These are phyloP conservation scores for Fusarium brevicatenulatum DNA, from an alignment of 2,329 filamentous ascomycete species.

Conservation along the genomic window DNA sequence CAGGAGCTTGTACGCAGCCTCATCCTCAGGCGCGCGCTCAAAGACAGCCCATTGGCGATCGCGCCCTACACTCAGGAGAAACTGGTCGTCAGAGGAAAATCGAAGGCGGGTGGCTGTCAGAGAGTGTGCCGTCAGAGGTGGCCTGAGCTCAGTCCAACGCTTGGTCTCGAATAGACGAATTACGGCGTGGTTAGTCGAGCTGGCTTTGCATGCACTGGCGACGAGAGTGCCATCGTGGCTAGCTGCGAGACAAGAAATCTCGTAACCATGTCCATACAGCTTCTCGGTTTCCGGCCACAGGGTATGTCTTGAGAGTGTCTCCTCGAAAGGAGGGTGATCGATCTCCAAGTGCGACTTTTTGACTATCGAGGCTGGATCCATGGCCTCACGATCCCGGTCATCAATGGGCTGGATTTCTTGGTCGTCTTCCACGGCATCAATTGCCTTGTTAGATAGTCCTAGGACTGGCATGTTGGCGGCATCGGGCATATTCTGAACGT, in stretches of 20 bases:
- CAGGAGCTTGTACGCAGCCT: conserved; percentile 64
- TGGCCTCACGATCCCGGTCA: conserved; percentile 62
- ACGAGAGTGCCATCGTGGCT: conserved; percentile 79
- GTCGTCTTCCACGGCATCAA: conserved; percentile 67
- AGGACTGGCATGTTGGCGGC: conserved; percentile 95
- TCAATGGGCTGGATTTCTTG: conserved; percentile 57
- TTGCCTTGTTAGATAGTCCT: conserved; percentile 94
- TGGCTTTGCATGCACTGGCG: conserved; percentile 93
- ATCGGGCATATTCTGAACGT: conserved; percentile 72
- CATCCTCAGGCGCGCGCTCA: conserved; percentile 56
- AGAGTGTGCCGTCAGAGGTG: conserved; percentile 84
- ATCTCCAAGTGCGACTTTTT: conserved; percentile 72
- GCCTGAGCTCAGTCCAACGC: conserved; percentile 87
- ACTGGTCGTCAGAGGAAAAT: conserved; percentile 79
- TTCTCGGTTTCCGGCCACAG: conserved; percentile 98
- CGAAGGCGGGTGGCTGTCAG: conserved; percentile 85
- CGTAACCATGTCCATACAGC: conserved; percentile 96
- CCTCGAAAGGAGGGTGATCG: conserved; percentile 84
- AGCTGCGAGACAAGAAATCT: conserved; percentile 87
- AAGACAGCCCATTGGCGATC: conserved; percentile 94
- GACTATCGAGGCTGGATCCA: conserved; percentile 65
- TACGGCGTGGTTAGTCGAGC: conserved; percentile 91
- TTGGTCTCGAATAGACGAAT: conserved; percentile 89
- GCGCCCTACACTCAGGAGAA: conserved; percentile 86
- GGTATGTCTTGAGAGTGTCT: conserved; percentile 87